These are phyloP conservation scores for Ormosia semicastrata DNA, from an alignment of 306 rosid genomes.

Conservation along the genomic window DNA sequence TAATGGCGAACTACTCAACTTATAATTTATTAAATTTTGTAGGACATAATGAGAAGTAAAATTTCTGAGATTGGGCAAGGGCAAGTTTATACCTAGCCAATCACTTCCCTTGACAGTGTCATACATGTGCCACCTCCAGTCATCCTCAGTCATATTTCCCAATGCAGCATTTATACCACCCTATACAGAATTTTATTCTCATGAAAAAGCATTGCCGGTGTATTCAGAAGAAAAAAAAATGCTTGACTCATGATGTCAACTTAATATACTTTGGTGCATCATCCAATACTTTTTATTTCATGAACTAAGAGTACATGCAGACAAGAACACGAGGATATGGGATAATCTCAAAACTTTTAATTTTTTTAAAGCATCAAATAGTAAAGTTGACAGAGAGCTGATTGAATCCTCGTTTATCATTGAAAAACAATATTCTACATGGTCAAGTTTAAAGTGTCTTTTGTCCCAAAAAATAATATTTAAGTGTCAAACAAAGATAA, in stretches of 20 bases:
- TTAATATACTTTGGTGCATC: not conserved
- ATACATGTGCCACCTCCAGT: slow-evolving; percentile 99
- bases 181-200: slow-evolving; percentile 38
- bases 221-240: not conserved
- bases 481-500: slow-evolving; percentile 6
- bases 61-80: slow-evolving; percentile 2
- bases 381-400: not conserved
- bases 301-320: not conserved
- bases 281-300: not conserved
- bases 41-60: not conserved
- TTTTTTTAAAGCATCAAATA: not conserved
- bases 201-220: slow-evolving; percentile 11
- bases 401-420: not conserved
- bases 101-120: slow-evolving; percentile 98
- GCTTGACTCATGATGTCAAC: not conserved
- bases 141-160: slow-evolving; percentile 90
- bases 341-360: not conserved
- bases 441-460: not conserved
- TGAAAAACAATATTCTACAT: not conserved
- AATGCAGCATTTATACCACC: slow-evolving; percentile 96
- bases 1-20: not conserved
- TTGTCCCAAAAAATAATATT: not conserved
- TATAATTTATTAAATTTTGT: not conserved
- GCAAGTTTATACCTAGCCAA: slow-evolving; percentile 66
- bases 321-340: not conserved